phyloP scores from a whole-genome alignment of 305 asterid species.

The Solanum hybrid region DNA sequence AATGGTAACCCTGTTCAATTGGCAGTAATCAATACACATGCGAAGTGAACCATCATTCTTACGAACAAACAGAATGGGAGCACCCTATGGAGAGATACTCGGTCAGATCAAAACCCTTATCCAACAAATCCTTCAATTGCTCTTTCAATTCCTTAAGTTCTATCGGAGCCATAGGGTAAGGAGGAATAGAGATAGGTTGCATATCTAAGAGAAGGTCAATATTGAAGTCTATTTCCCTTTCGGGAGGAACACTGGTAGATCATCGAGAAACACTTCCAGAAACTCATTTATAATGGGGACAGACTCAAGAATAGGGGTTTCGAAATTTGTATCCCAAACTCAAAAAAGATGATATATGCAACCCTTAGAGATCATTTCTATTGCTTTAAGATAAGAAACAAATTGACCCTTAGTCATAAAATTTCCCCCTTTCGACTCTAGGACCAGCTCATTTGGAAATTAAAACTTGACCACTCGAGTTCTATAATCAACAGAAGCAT shows the following conservation, averaged over 20 bases:
- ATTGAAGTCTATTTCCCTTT: not conserved
- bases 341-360: not conserved
- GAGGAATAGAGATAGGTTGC: not conserved
- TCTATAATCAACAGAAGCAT: not conserved
- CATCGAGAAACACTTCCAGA: not conserved
- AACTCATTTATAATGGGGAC: not conserved
- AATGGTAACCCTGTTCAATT: not conserved
- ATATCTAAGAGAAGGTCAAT: not conserved
- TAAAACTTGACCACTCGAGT: not conserved
- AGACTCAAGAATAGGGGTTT: not conserved
- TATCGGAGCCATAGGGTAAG: not conserved
- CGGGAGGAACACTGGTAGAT: not conserved
- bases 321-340: not conserved
- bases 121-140: not conserved
- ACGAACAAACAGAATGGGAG: not conserved
- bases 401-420: not conserved
- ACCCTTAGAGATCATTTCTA: not conserved
- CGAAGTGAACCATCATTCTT: not conserved
- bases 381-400: not conserved
- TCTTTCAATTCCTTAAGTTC: not conserved
- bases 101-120: not conserved
- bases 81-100: not conserved
- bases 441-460: not conserved
- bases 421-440: not conserved
- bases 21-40: not conserved